phyloP scores from a whole-genome alignment of 805 yeast genomes.

The Kodamaea restingae region DNA sequence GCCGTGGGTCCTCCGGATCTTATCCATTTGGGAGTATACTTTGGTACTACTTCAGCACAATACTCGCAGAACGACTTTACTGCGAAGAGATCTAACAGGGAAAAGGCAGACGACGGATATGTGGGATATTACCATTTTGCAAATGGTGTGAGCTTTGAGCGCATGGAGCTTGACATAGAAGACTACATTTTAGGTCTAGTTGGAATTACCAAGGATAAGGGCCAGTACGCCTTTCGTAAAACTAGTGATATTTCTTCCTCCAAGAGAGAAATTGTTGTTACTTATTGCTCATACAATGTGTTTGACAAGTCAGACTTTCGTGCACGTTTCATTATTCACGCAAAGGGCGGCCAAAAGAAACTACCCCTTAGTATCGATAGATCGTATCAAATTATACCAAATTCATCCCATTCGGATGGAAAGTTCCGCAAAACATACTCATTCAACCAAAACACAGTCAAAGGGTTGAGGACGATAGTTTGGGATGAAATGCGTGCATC shows the following conservation, averaged over 20 bases:
- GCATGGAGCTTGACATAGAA: constrained; percentile 24
- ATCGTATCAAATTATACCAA: constrained; percentile 24
- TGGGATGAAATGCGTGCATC: constrained; percentile 67
- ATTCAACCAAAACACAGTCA: constrained; percentile 17
- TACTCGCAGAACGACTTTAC: constrained; percentile 28
- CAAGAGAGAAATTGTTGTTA: constrained; percentile 36
- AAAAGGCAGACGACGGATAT: constrained; percentile 35
- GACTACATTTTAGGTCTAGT: constrained; percentile 23
- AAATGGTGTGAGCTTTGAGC: constrained; percentile 29
- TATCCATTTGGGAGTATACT: constrained; percentile 35
- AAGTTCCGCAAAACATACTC: constrained; percentile 14
- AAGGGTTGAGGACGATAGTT: constrained; percentile 17
- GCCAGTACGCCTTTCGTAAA: constrained; percentile 17
- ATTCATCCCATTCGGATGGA: constrained; percentile 6
- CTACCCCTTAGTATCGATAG: constrained; percentile 32
- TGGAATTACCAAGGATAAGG: constrained; percentile 21
- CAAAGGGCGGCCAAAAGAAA: constrained; percentile 9
- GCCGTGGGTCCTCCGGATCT: constrained; percentile 36
- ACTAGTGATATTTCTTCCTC: constrained; percentile 9
- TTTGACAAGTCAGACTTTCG: constrained; percentile 73
- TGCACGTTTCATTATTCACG: constrained; percentile 46
- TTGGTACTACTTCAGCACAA: constrained; percentile 26
- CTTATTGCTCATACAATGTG: constrained; percentile 69
- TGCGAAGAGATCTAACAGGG: neutral
- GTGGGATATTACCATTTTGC: constrained; percentile 37